A percentile compares a stretch with the other conserved stretches of the same genome.
phyloP scores from a whole-genome alignment of 2,329 filamentous ascomycete genomes.

The Talaromyces sp. region DNA sequence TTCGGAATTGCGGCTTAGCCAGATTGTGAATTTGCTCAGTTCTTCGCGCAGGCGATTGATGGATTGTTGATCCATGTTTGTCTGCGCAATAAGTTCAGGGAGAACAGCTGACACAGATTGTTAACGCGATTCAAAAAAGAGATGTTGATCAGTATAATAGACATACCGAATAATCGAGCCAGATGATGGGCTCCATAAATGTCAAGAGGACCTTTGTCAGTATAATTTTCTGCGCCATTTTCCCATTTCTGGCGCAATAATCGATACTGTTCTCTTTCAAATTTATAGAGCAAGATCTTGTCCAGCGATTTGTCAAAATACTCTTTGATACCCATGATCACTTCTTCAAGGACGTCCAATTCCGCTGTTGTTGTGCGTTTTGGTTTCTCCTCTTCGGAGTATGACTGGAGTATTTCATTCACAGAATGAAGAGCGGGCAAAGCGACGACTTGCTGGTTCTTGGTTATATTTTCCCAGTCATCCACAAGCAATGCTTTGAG shows the following conservation, averaged over 20 bases:
- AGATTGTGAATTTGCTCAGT: constrained; percentile 75
- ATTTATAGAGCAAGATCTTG: constrained; percentile 85
- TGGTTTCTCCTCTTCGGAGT: constrained; percentile 63
- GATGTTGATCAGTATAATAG: constrained; percentile 2
- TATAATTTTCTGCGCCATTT: constrained; percentile 55
- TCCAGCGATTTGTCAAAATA: constrained; percentile 92
- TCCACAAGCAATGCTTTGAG: constrained; percentile 91
- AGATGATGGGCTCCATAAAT: constrained; percentile 93
- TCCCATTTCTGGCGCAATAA: constrained; percentile 69
- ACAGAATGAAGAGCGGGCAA: constrained; percentile 74
- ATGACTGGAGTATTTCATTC: constrained; percentile 72
- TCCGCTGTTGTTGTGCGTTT: constrained; percentile 62
- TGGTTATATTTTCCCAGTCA: constrained; percentile 98
- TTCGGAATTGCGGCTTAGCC: constrained; percentile 71
- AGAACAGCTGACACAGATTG: constrained; percentile 6
- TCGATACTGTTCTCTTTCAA: constrained; percentile 84
- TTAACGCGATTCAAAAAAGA: constrained; percentile 59
- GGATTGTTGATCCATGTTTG: constrained; percentile 93
- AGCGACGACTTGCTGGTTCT: constrained; percentile 83
- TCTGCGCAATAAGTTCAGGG: constrained; percentile 90
- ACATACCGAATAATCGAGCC: constrained; percentile 76
- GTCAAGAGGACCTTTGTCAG: constrained; percentile 68
- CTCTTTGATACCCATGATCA: constrained; percentile 76
- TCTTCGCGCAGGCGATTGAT: constrained; percentile 86
- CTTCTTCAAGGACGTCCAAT: constrained; percentile 82